These are phyloP conservation scores for Bryoglossum gracile DNA, from an alignment of 495 filamentous ascomycete genomes.

Conservation along the genomic window DNA sequence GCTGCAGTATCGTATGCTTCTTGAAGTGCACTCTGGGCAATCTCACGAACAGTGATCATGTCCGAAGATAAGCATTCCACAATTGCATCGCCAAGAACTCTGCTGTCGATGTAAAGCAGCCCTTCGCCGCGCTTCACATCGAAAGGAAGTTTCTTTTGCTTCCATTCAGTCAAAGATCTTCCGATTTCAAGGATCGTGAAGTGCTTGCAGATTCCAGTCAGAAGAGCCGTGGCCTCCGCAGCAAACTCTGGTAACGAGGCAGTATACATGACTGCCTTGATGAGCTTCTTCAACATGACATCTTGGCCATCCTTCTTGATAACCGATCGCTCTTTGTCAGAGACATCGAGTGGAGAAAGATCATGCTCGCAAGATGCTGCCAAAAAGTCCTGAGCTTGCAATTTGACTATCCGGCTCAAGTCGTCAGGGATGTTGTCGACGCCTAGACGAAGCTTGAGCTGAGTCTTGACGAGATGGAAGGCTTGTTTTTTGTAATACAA, in stretches of 20 bases:
- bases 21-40: conserved; percentile 69
- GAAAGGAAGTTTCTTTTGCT: conserved; percentile 66
- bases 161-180: conserved; percentile 64
- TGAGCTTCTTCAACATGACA: conserved; percentile 67
- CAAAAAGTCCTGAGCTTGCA: conserved; percentile 81
- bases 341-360: conserved; percentile 55
- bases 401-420: conserved; percentile 69
- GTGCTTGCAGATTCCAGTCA: conserved; percentile 77
- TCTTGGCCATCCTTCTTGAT: conserved; percentile 82
- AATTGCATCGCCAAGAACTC: conserved; percentile 81
- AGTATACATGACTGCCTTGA: conserved; percentile 84
- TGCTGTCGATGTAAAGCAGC: conserved; percentile 71
- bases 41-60: conserved; percentile 66
- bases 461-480: conserved; percentile 72
- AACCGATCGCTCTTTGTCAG: conserved; percentile 73
- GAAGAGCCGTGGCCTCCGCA: conserved; percentile 60
- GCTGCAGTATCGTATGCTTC: conserved; percentile 70
- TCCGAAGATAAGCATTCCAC: conserved; percentile 84
- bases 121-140: conserved; percentile 82
- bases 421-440: conserved; percentile 85
- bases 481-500: conserved; percentile 89
- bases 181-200: conserved; percentile 90
- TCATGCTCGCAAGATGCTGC: conserved; percentile 56
- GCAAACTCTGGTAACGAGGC: conserved; percentile 74
- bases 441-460: conserved; percentile 85